Conservation (phyloP, 129 eudicot genomes). For the Artemisia annua region DNA sequence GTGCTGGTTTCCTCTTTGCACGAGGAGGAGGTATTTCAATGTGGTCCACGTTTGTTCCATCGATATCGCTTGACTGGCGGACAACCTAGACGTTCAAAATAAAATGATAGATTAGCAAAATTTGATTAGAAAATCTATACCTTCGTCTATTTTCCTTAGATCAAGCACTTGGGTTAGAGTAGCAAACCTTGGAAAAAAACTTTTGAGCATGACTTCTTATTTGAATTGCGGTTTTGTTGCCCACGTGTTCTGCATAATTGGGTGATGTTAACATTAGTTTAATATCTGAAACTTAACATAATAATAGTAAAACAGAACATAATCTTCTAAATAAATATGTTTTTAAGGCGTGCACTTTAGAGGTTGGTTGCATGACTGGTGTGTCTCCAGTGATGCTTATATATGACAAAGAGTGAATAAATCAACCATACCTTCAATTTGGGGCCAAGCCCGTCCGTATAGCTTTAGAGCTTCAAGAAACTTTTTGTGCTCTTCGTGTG, state of each 20-base stretch:
- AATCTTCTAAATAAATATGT: neutral
- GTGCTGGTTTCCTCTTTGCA: slow-evolving; percentile 78
- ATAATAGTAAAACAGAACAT: neutral
- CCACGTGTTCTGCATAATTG: slow-evolving; percentile 63
- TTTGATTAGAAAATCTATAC: no score
- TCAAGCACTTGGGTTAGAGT: no score
- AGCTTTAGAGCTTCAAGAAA: slow-evolving; percentile 80
- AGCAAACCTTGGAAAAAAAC: slow-evolving; percentile 54
- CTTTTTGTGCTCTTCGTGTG: slow-evolving; percentile 74
- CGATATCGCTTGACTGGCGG: slow-evolving; percentile 48
- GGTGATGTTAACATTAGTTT: neutral
- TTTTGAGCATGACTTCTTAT: slow-evolving; percentile 94
- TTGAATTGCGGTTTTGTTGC: slow-evolving; percentile 82
- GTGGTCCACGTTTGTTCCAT: slow-evolving; percentile 36
- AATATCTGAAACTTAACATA: neutral
- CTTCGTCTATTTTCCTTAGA: no score
- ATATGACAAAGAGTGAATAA: no score
- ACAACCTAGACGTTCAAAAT: slow-evolving; percentile 30
- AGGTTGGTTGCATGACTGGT: no score
- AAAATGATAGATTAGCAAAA: no score
- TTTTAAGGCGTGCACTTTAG: no score
- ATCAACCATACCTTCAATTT: slow-evolving; percentile 52
- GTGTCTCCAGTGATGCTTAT: no score
- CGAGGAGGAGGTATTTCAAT: slow-evolving; percentile 89
- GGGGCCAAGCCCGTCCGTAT: slow-evolving; percentile 75